Conservation (phyloP, 192 early-diverging fungal genomes). For the Linnemannia zychae region DNA sequence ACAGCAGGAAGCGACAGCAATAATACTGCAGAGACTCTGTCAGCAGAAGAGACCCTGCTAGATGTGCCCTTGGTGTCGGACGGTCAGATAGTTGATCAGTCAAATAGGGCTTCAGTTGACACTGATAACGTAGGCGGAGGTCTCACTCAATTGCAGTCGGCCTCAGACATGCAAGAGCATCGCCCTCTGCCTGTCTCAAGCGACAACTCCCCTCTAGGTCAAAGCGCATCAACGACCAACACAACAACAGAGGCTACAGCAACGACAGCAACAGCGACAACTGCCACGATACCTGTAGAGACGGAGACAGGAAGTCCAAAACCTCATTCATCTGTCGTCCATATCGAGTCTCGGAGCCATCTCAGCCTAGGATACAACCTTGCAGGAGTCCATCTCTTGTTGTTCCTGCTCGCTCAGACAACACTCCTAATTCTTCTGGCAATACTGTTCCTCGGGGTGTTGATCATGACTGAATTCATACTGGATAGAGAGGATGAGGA, state of each 20-base stretch:
- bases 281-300: not conserved
- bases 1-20: not conserved
- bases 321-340: not conserved
- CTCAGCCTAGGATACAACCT: conserved; percentile 3
- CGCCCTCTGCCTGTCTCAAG: not conserved
- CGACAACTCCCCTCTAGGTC: not conserved
- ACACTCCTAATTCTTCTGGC: conserved; percentile 10
- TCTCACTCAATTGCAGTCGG: not conserved
- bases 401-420: conserved; percentile 5
- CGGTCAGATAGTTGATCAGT: not conserved
- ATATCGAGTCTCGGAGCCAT: not conserved
- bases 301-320: not conserved
- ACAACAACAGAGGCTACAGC: not conserved
- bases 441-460: conserved; percentile 10
- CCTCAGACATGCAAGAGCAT: not conserved
- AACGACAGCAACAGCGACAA: not conserved
- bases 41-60: not conserved
- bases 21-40: not conserved
- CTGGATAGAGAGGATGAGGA: conserved; percentile 30
- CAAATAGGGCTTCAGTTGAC: not conserved
- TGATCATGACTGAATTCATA: conserved; percentile 27
- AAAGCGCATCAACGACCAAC: not conserved
- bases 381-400: not conserved
- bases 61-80: not conserved
- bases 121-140: not conserved